Base-by-base conservation (phyloP, 805 yeast genomes). In the Candida tibetensis region DNA sequence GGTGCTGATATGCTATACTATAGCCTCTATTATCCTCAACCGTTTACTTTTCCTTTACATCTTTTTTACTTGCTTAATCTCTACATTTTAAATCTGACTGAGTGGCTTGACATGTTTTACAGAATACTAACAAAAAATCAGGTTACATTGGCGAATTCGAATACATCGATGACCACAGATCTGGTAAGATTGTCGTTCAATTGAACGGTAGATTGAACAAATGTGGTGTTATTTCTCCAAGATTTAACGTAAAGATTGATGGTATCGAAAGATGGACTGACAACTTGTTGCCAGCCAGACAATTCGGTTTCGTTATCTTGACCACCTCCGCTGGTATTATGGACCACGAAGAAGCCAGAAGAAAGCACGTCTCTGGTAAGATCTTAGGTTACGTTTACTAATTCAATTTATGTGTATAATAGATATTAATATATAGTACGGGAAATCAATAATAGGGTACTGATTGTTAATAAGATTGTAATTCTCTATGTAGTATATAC, bases 161-260 rank as follows among this genome's bases (percentile, higher is more conserved):
- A 81, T 87, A 83, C 83, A 89, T 89, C 62, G 97, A 89, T 68
- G 96, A 89, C 81, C 97, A 89, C 90, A 87, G 97, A 81, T 86
- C 96, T 44, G 97, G 96, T 64, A 89, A 89, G 85, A 86, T 89
- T 54, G 96, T 90, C 57, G 88, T 89, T 52, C 95, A 87, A 76
- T 82, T 89, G 64, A 89, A 87, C 83, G 97, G 97, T 74, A 86
- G 97, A 80, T 46, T 46, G 46, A 46, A 46, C 54, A 52, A 52
- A 52, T 51, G 55, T 45, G 57, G 57, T 49, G 57, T 52, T 29
- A 52, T 52, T 41, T 52, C 57, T 32, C 57, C 57, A 40, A 49
- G 57, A 47, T 52, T 52, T 50, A 52, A 52, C 53, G 57, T 52
- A 43, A 51, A 51, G 49, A 51, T 52, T 34, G 40, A 39, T 39